Evolutionary conservation across 768 basidiomycete species (phyloP), one percentile per base, ranked within the genome.

Genomic region (Polyporus arcularius): DNA sequence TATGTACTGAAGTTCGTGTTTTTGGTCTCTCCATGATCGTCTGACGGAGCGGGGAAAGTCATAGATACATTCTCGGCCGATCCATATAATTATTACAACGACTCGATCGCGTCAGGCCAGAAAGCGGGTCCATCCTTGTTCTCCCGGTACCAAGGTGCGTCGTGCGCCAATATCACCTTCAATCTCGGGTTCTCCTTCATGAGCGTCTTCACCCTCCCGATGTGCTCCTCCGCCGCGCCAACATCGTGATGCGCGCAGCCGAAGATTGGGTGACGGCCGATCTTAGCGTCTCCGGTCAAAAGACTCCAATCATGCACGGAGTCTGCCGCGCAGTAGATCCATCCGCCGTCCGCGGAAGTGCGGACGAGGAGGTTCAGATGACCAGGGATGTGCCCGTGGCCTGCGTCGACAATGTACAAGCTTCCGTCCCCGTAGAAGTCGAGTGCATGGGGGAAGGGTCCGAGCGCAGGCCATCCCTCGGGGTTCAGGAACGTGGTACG

Each of bases 381-480:
- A 0, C 86, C 85, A 0, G 71, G 67, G 28, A 83, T 67, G 66
- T 87, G 85, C 0, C 85, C 85, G 35, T 35, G 35, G 1, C 82
- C 77, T 1, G 84, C 78, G 62, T 86, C 80, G 60, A 87, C 67
- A 58, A 87, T 75, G 64, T 82, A 86, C 31, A 85, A 66, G 62
- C 80, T 82, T 5, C 84, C 85, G 58, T 88, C 85, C 9, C 77
- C 78, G 60, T 81, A 85, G 66, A 77, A 80, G 72, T 87, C 83
- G 15, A 80, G 64, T 1, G 82, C 79, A 31, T 63, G 66, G 30
- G 82, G 79, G 65, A 83, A 85, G 0, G 81, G 83, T 0, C 82
- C 83, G 32, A 85, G 66, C 18, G 80, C 67, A 42, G 58, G 35
- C 71, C 78, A 75, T 1, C 73, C 75, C 4, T 65, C 58, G 53